Percentiles rank a stretch among this genome's conserved stretches.
Evolutionary conservation across 2,329 filamentous ascomycete genomes (phyloP).

Genomic region (Monilinia fructicola): DNA sequence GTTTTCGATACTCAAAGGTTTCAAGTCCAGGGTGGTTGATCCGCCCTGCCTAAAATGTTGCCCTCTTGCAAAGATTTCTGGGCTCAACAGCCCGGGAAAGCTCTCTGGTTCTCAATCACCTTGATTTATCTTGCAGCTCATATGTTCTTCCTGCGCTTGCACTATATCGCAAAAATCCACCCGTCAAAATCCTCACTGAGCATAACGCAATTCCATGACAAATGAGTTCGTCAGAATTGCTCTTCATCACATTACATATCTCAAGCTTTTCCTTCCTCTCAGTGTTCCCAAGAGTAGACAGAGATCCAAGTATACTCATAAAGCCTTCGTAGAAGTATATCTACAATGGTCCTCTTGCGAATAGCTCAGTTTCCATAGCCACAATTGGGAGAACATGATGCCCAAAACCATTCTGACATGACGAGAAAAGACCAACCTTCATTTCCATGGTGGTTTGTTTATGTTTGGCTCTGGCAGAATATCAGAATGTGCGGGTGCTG

Average conservation of each 20-base stretch:
- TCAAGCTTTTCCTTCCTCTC: background rate
- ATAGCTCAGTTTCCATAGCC: background rate
- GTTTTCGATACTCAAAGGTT: background rate
- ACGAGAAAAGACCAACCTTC: conserved; percentile 40
- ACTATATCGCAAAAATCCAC: background rate
- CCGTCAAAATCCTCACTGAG: background rate
- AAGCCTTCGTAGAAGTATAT: background rate
- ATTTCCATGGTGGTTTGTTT: conserved; percentile 51
- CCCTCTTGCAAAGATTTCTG: background rate
- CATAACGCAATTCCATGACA: background rate
- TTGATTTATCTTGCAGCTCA: background rate
- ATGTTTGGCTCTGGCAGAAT: conserved; percentile 46
- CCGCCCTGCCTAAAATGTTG: background rate
- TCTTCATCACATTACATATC: background rate
- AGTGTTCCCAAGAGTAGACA: background rate
- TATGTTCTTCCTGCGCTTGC: background rate
- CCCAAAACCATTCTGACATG: conserved; percentile 18
- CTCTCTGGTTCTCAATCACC: background rate
- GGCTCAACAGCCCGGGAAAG: background rate
- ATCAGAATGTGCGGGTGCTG: conserved; percentile 39
- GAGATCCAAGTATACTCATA: background rate
- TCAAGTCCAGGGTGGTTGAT: background rate
- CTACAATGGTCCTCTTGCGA: background rate
- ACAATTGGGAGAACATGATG: conserved; percentile 37
- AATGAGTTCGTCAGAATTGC: background rate